Percentiles rank a stretch among this genome's conserved stretches.
phyloP scores from a whole-genome alignment of 208 protist genomes.

The Leishmania major region DNA sequence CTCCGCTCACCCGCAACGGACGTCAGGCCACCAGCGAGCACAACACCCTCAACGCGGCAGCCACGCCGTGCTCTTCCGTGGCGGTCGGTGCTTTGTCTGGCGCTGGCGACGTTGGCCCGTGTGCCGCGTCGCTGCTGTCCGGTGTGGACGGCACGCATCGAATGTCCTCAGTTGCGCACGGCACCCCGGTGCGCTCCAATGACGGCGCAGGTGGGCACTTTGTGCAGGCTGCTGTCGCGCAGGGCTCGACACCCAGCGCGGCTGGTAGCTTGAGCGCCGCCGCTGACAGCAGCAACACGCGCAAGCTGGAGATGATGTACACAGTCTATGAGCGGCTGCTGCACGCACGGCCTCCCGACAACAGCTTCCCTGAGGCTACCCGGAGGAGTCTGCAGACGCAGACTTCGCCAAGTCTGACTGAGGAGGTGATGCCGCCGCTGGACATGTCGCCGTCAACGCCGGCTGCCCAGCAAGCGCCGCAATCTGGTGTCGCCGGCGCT shows the following conservation, averaged over 20 bases:
- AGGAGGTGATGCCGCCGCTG: background rate
- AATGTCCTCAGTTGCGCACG: background rate
- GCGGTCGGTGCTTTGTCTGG: background rate
- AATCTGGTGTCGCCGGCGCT: background rate
- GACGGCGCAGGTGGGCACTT: conserved; percentile 6
- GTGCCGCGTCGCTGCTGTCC: background rate
- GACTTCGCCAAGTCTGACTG: background rate
- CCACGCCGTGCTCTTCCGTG: background rate
- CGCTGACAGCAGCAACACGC: conserved; percentile 20
- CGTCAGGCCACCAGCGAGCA: background rate
- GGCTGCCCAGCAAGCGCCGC: background rate
- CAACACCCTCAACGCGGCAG: background rate
- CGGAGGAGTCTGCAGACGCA: background rate
- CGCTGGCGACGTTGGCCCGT: no score
- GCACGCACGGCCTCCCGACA: background rate
- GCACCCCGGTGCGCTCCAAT: background rate
- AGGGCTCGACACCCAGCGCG: background rate
- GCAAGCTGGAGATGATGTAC: conserved; percentile 44
- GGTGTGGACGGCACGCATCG: background rate
- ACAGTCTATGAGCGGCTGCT: conserved; percentile 33
- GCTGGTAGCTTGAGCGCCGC: background rate
- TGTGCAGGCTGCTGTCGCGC: background rate
- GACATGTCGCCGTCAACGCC: background rate
- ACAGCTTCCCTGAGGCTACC: background rate
- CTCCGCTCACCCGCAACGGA: background rate